Conservation (phyloP, 306 rosid species). For the Elaeagnus macrophylla region DNA sequence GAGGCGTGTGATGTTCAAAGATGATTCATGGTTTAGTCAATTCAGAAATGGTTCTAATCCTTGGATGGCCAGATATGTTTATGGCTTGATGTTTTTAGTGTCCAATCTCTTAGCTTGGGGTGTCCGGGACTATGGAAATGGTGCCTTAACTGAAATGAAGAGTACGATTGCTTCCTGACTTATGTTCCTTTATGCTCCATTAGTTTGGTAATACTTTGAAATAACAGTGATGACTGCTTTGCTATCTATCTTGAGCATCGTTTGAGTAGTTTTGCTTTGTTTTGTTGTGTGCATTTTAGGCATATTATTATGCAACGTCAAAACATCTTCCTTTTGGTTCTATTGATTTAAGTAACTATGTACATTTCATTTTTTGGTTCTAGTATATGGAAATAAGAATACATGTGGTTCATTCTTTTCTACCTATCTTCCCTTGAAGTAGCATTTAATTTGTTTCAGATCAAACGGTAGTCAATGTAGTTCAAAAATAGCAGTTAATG, state of each 20-base stretch:
- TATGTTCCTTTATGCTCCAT: constrained; percentile 2
- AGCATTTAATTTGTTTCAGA: too few relatives aligned
- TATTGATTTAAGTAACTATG: too few relatives aligned
- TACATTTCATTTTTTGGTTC: too few relatives aligned
- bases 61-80: constrained; percentile 91
- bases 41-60: constrained; percentile 80
- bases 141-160: constrained; percentile 46
- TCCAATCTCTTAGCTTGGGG: constrained; percentile 87
- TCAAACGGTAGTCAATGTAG: too few relatives aligned
- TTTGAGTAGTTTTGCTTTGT: too few relatives aligned
- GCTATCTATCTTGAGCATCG: background rate
- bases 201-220: background rate
- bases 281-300: too few relatives aligned
- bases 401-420: too few relatives aligned
- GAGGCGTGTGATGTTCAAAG: constrained; percentile 12
- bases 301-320: too few relatives aligned
- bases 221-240: background rate
- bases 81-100: constrained; percentile 60
- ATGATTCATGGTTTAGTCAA: constrained; percentile 54
- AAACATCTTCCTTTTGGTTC: too few relatives aligned
- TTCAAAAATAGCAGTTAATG: too few relatives aligned
- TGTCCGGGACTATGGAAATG: constrained; percentile 63
- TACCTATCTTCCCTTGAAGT: too few relatives aligned
- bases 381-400: too few relatives aligned
- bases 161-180: constrained; percentile 31